These are phyloP conservation scores for Hirschfeldia incana DNA, from an alignment of 345 rosid species.

Conservation along the genomic window DNA sequence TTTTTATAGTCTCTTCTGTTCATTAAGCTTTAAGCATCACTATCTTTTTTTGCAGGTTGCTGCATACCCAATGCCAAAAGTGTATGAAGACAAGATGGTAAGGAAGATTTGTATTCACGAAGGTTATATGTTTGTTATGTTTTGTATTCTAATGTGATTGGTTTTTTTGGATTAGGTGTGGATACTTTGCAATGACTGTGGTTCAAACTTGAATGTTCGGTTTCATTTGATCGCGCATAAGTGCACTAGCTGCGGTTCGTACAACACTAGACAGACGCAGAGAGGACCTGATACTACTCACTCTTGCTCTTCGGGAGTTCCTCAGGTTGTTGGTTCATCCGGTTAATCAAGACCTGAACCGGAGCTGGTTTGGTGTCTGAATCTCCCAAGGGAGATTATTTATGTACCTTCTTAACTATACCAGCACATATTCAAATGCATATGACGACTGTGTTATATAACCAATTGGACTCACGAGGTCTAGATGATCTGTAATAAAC, in stretches of 20 bases:
- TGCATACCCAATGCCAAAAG: conserved; percentile 72
- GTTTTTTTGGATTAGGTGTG: conserved; percentile 49
- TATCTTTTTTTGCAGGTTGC: conserved; percentile 53
- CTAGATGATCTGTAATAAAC: background rate
- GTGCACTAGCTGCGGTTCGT: conserved; percentile 67
- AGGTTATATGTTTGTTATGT: background rate
- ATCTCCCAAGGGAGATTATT: background rate
- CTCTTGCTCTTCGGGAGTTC: conserved; percentile 52
- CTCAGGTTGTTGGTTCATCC: conserved; percentile 51
- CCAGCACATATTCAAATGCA: background rate
- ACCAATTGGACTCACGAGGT: background rate
- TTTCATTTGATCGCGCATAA: conserved; percentile 78
- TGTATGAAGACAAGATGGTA: conserved; percentile 68
- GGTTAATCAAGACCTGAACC: conserved; percentile 13
- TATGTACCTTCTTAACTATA: background rate
- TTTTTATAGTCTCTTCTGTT: background rate
- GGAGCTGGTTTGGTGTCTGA: conserved; percentile 7
- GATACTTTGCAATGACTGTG: conserved; percentile 93
- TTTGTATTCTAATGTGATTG: background rate
- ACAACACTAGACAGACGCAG: conserved; percentile 73
- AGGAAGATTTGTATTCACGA: background rate
- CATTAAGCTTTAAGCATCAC: background rate
- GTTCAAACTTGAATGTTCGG: conserved; percentile 57
- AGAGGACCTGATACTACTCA: conserved; percentile 47
- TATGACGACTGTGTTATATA: background rate